Percentiles rank a stretch among this genome's conserved stretches.
phyloP scores from a whole-genome alignment of 2,329 filamentous ascomycete species.

The Phaeomoniella chlamydospora region DNA sequence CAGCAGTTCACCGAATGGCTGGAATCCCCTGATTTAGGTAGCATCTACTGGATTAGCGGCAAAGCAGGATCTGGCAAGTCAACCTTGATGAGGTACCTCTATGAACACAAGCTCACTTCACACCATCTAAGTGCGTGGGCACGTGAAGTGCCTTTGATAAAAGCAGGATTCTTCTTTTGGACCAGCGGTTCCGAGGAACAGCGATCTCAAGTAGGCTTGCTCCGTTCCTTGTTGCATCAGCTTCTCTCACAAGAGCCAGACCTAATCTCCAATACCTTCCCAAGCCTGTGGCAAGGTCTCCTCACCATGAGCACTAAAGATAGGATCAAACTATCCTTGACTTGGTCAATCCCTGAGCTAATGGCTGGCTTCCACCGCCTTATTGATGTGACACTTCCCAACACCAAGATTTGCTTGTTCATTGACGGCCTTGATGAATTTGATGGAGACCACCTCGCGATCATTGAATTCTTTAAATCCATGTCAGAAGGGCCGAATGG shows the following conservation, averaged over 20 bases:
- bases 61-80: slow-evolving; percentile 15
- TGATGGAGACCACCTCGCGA: slow-evolving; percentile 25
- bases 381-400: neutral
- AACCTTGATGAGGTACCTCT: slow-evolving; percentile 11
- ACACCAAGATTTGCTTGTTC: slow-evolving; percentile 3
- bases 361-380: neutral
- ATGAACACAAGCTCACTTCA: slow-evolving; percentile 4
- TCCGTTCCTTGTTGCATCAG: slow-evolving; percentile 2
- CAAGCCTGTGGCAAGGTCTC: slow-evolving; percentile 1
- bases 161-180: slow-evolving; percentile 7
- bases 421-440: slow-evolving; percentile 36
- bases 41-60: slow-evolving; percentile 13
- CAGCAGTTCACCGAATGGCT: slow-evolving; percentile 16
- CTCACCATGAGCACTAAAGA: neutral
- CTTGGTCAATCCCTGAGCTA: slow-evolving; percentile 1
- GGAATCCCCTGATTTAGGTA: slow-evolving; percentile 2
- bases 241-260: slow-evolving; percentile 1
- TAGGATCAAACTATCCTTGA: neutral
- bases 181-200: slow-evolving; percentile 2
- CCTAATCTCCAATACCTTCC: slow-evolving; percentile 2
- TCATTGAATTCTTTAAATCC: slow-evolving; percentile 29
- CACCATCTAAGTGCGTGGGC: slow-evolving; percentile 1
- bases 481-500: slow-evolving; percentile 16
- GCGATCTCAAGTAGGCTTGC: slow-evolving; percentile 3
- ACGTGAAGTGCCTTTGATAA: slow-evolving; percentile 1